Evolutionary conservation across 352 stramenopile species (phyloP).

Genomic region (Phytophthora europaea): DNA sequence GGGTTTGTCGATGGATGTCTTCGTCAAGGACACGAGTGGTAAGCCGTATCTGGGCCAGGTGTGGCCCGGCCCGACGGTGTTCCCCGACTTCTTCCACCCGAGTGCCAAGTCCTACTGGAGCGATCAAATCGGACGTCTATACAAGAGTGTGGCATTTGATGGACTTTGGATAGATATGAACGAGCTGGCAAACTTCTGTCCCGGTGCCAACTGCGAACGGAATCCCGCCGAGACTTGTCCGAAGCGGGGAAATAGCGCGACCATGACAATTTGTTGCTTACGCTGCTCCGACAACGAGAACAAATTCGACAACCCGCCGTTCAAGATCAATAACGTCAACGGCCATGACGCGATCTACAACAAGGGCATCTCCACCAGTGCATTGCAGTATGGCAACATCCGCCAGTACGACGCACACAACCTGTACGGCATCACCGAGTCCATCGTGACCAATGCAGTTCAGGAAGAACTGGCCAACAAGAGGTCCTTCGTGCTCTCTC

Average conservation of each 20-base stretch:
- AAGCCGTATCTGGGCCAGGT: conserved; percentile 80
- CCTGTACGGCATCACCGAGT: conserved; percentile 82
- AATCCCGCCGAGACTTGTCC: not conserved
- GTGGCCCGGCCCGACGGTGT: conserved; percentile 84
- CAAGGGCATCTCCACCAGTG: conserved; percentile 73
- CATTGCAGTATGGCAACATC: conserved; percentile 60
- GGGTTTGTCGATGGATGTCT: conserved; percentile 73
- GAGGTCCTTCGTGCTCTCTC: conserved; percentile 76
- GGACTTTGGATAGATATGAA: conserved; percentile 95
- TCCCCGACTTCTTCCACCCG: conserved; percentile 88
- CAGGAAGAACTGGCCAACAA: conserved; percentile 65
- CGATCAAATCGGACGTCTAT: no score
- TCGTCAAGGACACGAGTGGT: conserved; percentile 76
- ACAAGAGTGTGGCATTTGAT: no score
- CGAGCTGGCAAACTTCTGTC: conserved; percentile 84
- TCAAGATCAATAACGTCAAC: conserved; percentile 67
- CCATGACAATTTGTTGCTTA: not conserved
- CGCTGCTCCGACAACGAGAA: conserved; percentile 40
- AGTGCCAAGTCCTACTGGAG: conserved; percentile 74
- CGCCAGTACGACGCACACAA: conserved; percentile 87
- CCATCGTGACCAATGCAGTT: conserved; percentile 66
- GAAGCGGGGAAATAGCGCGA: not conserved
- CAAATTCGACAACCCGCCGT: conserved; percentile 66
- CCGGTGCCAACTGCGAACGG: not conserved
- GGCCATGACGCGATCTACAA: conserved; percentile 51